Conservation (phyloP, 2,329 filamentous ascomycete genomes). For the Cladosporium phlei region DNA sequence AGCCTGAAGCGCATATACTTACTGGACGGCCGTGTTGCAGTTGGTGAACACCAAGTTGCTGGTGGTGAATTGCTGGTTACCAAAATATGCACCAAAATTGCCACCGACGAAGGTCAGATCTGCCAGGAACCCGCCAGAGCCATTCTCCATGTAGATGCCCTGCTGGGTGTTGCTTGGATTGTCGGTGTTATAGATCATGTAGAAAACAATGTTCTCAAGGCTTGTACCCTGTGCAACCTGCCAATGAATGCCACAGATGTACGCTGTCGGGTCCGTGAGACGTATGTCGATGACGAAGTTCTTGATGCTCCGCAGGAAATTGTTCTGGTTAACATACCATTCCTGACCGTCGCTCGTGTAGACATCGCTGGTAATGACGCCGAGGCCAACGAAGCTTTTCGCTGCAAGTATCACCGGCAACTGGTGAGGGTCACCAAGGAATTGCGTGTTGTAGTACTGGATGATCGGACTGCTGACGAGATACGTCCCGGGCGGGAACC, state of each 20-base stretch:
- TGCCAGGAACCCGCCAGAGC: slow-evolving; percentile 43
- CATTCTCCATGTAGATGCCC: slow-evolving; percentile 41
- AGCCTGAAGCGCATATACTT: too few species aligned
- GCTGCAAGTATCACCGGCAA: slow-evolving; percentile 53
- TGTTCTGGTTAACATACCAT: slow-evolving; percentile 45
- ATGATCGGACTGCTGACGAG: slow-evolving; percentile 53
- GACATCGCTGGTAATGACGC: slow-evolving; percentile 54
- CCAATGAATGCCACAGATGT: slow-evolving; percentile 44
- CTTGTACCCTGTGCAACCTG: slow-evolving; percentile 43
- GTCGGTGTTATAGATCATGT: slow-evolving; percentile 35
- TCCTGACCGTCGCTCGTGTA: slow-evolving; percentile 41
- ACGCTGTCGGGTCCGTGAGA: slow-evolving; percentile 28
- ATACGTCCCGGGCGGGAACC: slow-evolving; percentile 57
- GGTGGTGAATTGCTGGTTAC: slow-evolving; percentile 53
- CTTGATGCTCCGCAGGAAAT: slow-evolving; percentile 61
- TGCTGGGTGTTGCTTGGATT: too few species aligned
- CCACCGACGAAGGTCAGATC: slow-evolving; percentile 44
- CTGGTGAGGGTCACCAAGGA: slow-evolving; percentile 57
- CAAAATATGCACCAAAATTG: slow-evolving; percentile 35
- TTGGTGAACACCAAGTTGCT: slow-evolving; percentile 52
- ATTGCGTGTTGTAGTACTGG: slow-evolving; percentile 59
- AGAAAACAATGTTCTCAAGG: slow-evolving; percentile 43
- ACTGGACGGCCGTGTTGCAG: slow-evolving; percentile 49
- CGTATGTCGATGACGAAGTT: slow-evolving; percentile 62
- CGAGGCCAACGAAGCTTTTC: slow-evolving; percentile 50